Base-by-base conservation (phyloP, 768 basidiomycete genomes). In the Clitopilus passeckerianus region DNA sequence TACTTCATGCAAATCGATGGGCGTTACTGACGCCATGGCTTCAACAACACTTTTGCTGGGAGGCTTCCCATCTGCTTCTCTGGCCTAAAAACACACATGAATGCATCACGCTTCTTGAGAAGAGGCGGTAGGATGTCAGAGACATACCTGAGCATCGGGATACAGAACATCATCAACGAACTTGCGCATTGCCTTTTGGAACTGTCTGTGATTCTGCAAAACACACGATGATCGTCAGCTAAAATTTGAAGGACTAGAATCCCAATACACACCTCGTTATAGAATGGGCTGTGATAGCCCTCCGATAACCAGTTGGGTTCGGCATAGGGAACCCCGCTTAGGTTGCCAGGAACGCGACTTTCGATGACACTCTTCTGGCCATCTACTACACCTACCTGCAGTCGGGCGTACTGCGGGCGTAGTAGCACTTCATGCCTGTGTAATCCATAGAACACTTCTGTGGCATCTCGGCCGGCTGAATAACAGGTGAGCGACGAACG, bases 51-150 rank as follows among this genome's bases (percentile, higher is more conserved):
- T 73, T 68, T 89, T 82, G 60, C 85, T 88, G 0, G 93, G 89
- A 23, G 90, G 82, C 76, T 96, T 95, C n/a, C 94, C 93, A 65
- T 90, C 90, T 64, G 87, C 89, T 75, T 97, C 95, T 62, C 88
- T 85, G 20, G 80, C 78, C 78, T 86, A 78, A 54, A 79, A n/a
- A n/a, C n/a, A 77, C 14, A 72, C 71, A 74, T 81, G 27, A 33
- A 15, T 20, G 4, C 16, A 22, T 50, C 46, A 50, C 27, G 27
- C 27, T 30, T 30, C 27, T 30, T 30, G 46, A 50, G 22, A 20
- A 16, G 20, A 53, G 33, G 7, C 56, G 27, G 65, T 62, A 58
- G 59, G 20, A 12, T 44, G 9, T 57, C 5, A 30, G 41, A 12
- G 27, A 67, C 74, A 20, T 61, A 80, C 79, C 55, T 72, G 64